Base-by-base conservation (phyloP, 371 early-diverging fungal genomes). In the Nematocida parisii region DNA sequence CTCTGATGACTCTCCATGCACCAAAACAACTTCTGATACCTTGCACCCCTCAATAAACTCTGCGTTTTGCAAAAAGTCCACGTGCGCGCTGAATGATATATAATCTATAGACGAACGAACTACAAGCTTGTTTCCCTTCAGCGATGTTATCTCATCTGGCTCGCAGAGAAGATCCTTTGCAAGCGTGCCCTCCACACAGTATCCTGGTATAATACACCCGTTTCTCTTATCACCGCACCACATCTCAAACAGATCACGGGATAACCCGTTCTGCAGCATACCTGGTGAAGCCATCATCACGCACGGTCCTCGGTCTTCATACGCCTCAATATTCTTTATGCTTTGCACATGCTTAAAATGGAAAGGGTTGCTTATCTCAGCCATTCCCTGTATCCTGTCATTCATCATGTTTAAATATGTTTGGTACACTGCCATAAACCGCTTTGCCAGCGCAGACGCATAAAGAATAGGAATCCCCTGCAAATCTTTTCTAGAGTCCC, bases 341-440 rank as follows among this genome's bases (percentile, higher is more conserved):
- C 96, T 89, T 57, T 93, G 90, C 84, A 99, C 95, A 87, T 96
- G 93, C 82, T 94, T 93, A 86, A 99, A 99, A 24, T 92, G 90
- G 88, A 98, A 98, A 4, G 98, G 98, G 86, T 97, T 97, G 60
- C 91, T 91, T 11, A 90, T 90, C 57, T 91, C 90, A 83, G 93
- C 92, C 85, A 95, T 94, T 83, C 92, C 90, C 57, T 95, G 90
- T 82, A 98, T 97, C 72, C 92, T 90, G 57, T 91, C 90, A 87
- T 97, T 98, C 99, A 99, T 98, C 93, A 96, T 96, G 89, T 96
- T 93, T 83, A 96, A 92, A 87, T 96, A 99, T 2, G 97, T 96
- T 85, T 97, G 94, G 87, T 97, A 99, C 11, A 99, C 93, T 9
- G 93, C 91, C 91, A 96, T 95, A 87, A 98, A 97, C 84, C 92